Percentiles rank a stretch among this genome's conserved stretches.
phyloP scores from a whole-genome alignment of 106 monocot species.

The Phalaenopsis equestris region DNA sequence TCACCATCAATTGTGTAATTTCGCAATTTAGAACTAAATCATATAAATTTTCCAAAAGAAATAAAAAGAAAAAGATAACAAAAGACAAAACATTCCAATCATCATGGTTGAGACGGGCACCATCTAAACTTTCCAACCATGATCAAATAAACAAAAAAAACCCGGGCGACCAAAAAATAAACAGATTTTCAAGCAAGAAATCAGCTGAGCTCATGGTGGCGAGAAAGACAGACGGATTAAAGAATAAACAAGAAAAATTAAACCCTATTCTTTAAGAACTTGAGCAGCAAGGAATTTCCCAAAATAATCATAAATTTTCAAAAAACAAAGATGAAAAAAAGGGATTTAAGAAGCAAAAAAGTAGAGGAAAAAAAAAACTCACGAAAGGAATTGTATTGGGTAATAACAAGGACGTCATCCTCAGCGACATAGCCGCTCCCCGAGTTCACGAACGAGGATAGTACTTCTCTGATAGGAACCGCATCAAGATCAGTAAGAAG shows the following conservation, averaged over 20 bases:
- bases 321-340: neutral
- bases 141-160: neutral
- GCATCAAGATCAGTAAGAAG: conserved; percentile 12
- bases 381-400: conserved; percentile 26
- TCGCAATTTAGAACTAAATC: neutral
- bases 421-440: neutral
- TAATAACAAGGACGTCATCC: conserved; percentile 29
- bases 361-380: neutral
- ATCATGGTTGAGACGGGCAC: neutral
- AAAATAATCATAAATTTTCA: neutral
- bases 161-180: neutral
- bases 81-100: neutral
- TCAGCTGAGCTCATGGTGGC: neutral
- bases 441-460: conserved; percentile 5
- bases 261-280: too few species aligned
- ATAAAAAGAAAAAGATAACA: neutral
- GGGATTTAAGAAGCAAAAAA: neutral
- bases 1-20: neutral
- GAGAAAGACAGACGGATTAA: neutral
- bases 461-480: conserved; percentile 4
- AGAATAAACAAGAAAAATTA: too few species aligned
- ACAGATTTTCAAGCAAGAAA: neutral
- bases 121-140: too few species aligned
- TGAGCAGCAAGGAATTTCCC: too few species aligned
- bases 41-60: neutral